Percentiles rank a stretch among this genome's conserved stretches.
Evolutionary conservation across 148 eudicot genomes (phyloP).

Genomic region (Camellia sinensis): DNA sequence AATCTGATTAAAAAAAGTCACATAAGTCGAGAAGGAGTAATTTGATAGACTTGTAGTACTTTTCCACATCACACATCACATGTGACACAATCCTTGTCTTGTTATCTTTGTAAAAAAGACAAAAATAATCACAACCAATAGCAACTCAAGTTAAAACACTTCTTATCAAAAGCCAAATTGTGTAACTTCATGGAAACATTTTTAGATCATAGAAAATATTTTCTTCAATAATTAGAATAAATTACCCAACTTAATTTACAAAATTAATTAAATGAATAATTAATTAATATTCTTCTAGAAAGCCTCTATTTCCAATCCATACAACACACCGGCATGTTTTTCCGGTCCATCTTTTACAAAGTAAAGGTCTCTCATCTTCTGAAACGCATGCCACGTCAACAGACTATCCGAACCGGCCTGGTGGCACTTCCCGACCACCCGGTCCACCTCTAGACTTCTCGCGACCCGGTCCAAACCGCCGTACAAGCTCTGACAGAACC

Average conservation of each 20-base stretch:
- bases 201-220: background rate
- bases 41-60: too few relatives aligned
- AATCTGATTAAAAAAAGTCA: too few relatives aligned
- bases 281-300: conserved; percentile 2
- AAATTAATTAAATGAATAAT: conserved; percentile 2
- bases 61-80: too few relatives aligned
- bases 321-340: conserved; percentile 54
- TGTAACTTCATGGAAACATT: background rate
- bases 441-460: conserved; percentile 33
- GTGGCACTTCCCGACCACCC: conserved; percentile 70
- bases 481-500: conserved; percentile 53
- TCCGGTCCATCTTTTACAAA: conserved; percentile 40
- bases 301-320: conserved; percentile 39
- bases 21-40: too few relatives aligned
- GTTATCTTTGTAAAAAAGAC: too few relatives aligned
- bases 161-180: too few relatives aligned
- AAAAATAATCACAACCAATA: too few relatives aligned
- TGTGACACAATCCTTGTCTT: too few relatives aligned
- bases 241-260: background rate
- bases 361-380: conserved; percentile 47
- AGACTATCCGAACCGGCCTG: conserved; percentile 81
- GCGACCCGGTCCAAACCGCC: conserved; percentile 76
- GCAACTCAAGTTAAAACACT: too few relatives aligned
- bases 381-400: conserved; percentile 67
- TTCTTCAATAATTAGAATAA: background rate